Conservation (phyloP, 768 basidiomycete species). For the Leccinum disarticulatum region DNA sequence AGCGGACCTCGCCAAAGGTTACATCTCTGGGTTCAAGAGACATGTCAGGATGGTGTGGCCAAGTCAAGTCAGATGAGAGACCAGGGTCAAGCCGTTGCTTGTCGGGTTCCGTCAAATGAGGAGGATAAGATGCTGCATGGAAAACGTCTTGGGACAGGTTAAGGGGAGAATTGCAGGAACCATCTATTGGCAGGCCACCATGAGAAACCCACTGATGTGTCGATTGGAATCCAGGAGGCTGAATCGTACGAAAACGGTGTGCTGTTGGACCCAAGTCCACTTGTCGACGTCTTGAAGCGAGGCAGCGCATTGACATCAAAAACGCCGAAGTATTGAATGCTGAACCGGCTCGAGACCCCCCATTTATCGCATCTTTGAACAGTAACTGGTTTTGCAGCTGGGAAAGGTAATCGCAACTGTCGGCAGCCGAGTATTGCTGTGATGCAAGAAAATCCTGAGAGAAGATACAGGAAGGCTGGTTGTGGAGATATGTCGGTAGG, state of each 20-base stretch:
- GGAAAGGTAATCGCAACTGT: constrained; percentile 13
- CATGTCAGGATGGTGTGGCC: constrained; percentile 17
- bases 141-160: constrained; percentile 31
- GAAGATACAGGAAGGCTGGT: constrained; percentile 2
- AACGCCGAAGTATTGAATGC: constrained; percentile 15
- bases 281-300: constrained; percentile 31
- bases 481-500: constrained; percentile 8
- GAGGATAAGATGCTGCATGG: constrained; percentile 28
- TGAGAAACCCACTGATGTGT: constrained; percentile 14
- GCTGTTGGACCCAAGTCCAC: constrained; percentile 17
- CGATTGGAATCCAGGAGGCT: constrained; percentile 18
- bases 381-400: constrained; percentile 13
- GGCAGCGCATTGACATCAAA: constrained; percentile 34
- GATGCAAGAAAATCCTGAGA: constrained; percentile 11
- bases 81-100: constrained; percentile 6
- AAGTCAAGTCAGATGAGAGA: constrained; percentile 16
- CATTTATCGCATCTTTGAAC: constrained; percentile 16
- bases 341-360: constrained; percentile 11
- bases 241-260: constrained; percentile 10
- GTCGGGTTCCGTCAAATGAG: constrained; percentile 21
- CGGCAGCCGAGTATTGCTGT: constrained; percentile 8
- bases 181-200: constrained; percentile 10
- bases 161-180: constrained; percentile 12
- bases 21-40: constrained; percentile 6
- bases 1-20: constrained; percentile 9